Evolutionary conservation across 2,329 filamentous ascomycete species (phyloP).

Genomic region (Arthrobotrys sinensis): DNA sequence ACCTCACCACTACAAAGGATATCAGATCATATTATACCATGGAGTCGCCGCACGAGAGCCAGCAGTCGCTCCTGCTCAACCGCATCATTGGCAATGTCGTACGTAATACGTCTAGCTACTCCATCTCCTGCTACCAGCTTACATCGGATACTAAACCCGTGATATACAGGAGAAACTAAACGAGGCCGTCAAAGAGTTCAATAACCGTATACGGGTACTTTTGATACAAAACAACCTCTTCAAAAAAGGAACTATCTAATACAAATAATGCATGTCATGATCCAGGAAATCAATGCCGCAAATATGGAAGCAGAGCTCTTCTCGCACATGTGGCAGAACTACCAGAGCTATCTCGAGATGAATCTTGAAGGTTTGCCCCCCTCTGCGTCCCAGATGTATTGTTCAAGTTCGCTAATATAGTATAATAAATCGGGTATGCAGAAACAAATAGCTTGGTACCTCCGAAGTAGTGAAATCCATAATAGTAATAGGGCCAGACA

Average conservation of each 20-base stretch:
- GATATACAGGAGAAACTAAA: constrained; percentile 57
- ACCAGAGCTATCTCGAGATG: constrained; percentile 59
- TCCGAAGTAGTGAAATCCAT: constrained; percentile 36
- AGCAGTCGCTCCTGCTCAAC: constrained; percentile 59
- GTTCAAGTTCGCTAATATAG: neutral
- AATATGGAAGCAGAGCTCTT: constrained; percentile 60
- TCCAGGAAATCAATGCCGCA: constrained; percentile 59
- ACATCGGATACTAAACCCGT: neutral
- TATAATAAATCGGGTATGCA: neutral
- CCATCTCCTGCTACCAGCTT: neutral
- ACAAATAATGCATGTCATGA: neutral
- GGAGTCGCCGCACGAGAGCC: constrained; percentile 60
- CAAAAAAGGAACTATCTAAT: neutral
- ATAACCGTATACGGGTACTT: constrained; percentile 58
- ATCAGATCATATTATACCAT: constrained; percentile 6
- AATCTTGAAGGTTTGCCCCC: constrained; percentile 51
- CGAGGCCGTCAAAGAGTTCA: constrained; percentile 59
- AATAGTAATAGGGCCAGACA: no score
- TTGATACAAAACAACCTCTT: neutral
- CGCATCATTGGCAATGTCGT: constrained; percentile 61
- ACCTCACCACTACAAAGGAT: constrained; percentile 27
- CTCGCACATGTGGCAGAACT: constrained; percentile 62
- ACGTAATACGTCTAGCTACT: constrained; percentile 39
- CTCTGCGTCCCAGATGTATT: neutral
- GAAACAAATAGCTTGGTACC: constrained; percentile 57